Percentiles rank a stretch among this genome's conserved stretches.
These are phyloP conservation scores for Vigna mungo DNA, from an alignment of 306 rosid species.

Conservation along the genomic window DNA sequence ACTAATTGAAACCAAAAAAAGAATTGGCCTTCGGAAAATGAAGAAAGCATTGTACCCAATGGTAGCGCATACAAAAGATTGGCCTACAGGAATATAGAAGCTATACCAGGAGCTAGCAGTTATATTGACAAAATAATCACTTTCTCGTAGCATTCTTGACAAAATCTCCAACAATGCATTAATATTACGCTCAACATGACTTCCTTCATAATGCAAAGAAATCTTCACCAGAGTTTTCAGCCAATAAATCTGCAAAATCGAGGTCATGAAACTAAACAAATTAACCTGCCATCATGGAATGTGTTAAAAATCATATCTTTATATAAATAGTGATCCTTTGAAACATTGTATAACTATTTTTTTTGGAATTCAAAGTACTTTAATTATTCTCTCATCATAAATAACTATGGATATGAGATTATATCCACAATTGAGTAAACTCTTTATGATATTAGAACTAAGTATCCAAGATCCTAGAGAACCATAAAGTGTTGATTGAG, in stretches of 20 bases:
- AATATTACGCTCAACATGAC: conserved; percentile 49
- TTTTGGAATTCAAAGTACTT: too few relatives aligned
- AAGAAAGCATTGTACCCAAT: conserved; percentile 18
- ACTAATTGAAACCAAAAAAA: too few relatives aligned
- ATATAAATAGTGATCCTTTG: too few relatives aligned
- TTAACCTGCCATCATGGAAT: conserved; percentile 23
- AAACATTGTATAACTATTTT: too few relatives aligned
- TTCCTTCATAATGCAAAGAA: conserved; percentile 70
- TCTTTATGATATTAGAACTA: too few relatives aligned
- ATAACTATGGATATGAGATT: too few relatives aligned
- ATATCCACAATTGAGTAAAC: too few relatives aligned
- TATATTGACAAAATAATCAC: conserved; percentile 49
- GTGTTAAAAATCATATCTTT: neutral
- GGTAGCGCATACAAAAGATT: conserved; percentile 33
- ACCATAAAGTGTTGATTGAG: too few relatives aligned
- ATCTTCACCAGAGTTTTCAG: conserved; percentile 85
- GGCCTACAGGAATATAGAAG: conserved; percentile 13
- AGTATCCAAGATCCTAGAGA: too few relatives aligned
- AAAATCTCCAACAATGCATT: conserved; percentile 63
- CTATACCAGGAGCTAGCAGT: conserved; percentile 51
- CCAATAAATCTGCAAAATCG: conserved; percentile 78
- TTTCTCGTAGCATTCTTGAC: conserved; percentile 57
- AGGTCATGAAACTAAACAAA: conserved; percentile 14
- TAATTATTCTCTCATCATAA: too few relatives aligned
- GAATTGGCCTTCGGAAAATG: neutral